These are phyloP conservation scores for Solidago caesia DNA, from an alignment of 129 eudicot genomes.

Conservation along the genomic window DNA sequence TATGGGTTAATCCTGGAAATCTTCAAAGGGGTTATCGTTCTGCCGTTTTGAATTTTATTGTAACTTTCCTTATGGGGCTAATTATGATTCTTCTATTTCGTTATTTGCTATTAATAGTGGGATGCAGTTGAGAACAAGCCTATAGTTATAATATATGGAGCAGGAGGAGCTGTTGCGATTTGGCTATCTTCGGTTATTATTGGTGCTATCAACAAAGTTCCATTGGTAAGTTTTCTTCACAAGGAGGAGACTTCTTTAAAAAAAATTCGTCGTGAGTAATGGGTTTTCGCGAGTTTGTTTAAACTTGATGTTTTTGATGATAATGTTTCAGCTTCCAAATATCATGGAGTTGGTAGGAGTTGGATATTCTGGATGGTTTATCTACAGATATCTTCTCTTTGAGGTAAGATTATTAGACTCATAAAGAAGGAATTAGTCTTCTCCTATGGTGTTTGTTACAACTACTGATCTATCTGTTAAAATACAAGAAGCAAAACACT, in stretches of 20 bases:
- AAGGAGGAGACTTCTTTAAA: background rate
- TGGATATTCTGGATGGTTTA: conserved; percentile 98
- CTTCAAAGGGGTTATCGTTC: background rate
- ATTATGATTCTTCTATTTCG: conserved; percentile 8
- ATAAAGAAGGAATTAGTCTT: background rate
- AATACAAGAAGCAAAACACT: no score
- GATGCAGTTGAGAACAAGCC: conserved; percentile 95
- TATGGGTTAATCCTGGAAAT: background rate
- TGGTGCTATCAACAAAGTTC: conserved; percentile 91
- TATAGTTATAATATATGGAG: conserved; percentile 80
- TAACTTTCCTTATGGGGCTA: background rate
- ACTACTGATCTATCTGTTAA: no score
- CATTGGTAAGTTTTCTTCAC: conserved; percentile 53
- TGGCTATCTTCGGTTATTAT: conserved; percentile 84
- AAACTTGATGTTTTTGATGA: conserved; percentile 12
- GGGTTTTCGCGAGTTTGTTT: background rate
- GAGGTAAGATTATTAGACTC: conserved; percentile 43
- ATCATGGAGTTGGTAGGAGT: conserved; percentile 96
- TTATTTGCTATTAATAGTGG: conserved; percentile 52
- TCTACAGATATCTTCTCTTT: conserved; percentile 94
- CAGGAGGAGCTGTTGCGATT: conserved; percentile 72
- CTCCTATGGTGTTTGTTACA: background rate
- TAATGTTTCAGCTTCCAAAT: conserved; percentile 77
- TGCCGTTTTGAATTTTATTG: background rate
- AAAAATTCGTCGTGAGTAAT: background rate